Percentiles rank a stretch among this genome's conserved stretches.
These are phyloP conservation scores for Rosa hybrid DNA, from an alignment of 331 rosid species.

Conservation along the genomic window DNA sequence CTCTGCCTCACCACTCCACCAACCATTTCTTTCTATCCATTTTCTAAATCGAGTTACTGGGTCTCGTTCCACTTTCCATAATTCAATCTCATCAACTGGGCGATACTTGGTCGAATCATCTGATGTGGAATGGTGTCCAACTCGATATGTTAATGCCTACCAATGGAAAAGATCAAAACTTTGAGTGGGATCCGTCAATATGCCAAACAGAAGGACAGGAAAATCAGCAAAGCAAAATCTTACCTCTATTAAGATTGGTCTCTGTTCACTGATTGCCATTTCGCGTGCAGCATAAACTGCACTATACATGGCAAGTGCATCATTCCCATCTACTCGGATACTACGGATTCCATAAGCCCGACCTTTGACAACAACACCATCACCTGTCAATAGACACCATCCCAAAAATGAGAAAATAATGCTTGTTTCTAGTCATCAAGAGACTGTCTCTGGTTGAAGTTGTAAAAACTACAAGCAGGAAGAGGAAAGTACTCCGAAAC, in stretches of 20 bases:
- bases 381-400: slow-evolving; percentile 53
- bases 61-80: slow-evolving; percentile 71
- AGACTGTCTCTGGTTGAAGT: not conserved
- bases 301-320: slow-evolving; percentile 75
- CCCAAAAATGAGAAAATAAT: slow-evolving; percentile 19
- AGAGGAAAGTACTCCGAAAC: slow-evolving; percentile 66
- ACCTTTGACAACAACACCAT: slow-evolving; percentile 84
- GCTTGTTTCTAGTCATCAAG: slow-evolving; percentile 12
- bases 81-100: slow-evolving; percentile 64
- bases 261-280: slow-evolving; percentile 74
- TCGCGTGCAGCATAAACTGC: slow-evolving; percentile 78
- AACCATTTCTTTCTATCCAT: slow-evolving; percentile 83
- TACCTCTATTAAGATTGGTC: slow-evolving; percentile 88
- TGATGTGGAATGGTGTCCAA: slow-evolving; percentile 94
- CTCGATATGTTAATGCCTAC: slow-evolving; percentile 90
- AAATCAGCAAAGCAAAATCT: slow-evolving; percentile 8
- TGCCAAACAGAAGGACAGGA: not conserved
- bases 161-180: slow-evolving; percentile 20
- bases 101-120: slow-evolving; percentile 98
- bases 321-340: slow-evolving; percentile 93
- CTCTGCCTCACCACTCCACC: slow-evolving; percentile 75
- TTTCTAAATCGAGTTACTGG: slow-evolving; percentile 84
- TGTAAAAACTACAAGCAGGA: not conserved
- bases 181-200: not conserved
- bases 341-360: slow-evolving; percentile 81